Evolutionary conservation across 176 grass and related monocot genomes (phyloP).

Genomic region (Poa annua): DNA sequence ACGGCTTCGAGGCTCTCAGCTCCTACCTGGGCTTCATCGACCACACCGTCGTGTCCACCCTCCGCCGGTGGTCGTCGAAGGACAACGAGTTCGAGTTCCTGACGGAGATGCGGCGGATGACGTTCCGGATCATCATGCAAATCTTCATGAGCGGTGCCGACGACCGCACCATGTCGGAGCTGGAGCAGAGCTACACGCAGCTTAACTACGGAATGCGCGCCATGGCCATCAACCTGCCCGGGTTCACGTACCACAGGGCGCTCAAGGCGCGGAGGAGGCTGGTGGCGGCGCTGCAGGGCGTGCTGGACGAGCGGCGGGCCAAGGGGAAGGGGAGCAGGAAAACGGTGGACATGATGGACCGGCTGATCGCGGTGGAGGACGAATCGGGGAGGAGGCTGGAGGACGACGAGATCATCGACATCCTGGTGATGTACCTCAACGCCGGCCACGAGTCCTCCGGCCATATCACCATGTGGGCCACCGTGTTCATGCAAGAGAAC

Average conservation of each 20-base stretch:
- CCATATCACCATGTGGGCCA: slow-evolving; percentile 98
- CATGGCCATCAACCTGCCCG: slow-evolving; percentile 89
- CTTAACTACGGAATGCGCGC: slow-evolving; percentile 91
- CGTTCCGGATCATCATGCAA: slow-evolving; percentile 84
- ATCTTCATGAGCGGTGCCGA: slow-evolving; percentile 69
- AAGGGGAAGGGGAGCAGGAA: neutral
- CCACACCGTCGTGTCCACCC: slow-evolving; percentile 47
- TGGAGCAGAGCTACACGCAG: slow-evolving; percentile 80
- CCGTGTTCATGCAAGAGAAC: slow-evolving; percentile 85
- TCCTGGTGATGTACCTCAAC: slow-evolving; percentile 93
- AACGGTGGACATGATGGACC: slow-evolving; percentile 87
- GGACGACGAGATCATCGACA: slow-evolving; percentile 82
- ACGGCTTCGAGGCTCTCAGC: slow-evolving; percentile 85
- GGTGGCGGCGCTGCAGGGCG: slow-evolving; percentile 61
- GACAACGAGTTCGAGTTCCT: slow-evolving; percentile 57
- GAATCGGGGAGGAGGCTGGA: slow-evolving; percentile 59
- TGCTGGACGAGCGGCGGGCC: slow-evolving; percentile 58
- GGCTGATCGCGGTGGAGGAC: slow-evolving; percentile 63
- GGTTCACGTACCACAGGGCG: slow-evolving; percentile 77
- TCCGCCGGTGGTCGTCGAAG: slow-evolving; percentile 57
- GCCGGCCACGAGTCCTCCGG: slow-evolving; percentile 94
- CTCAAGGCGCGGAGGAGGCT: slow-evolving; percentile 64
- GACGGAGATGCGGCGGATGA: slow-evolving; percentile 61
- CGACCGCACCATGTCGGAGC: slow-evolving; percentile 44
- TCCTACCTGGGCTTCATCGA: slow-evolving; percentile 82